phyloP scores from a whole-genome alignment of 441 rosid species.

The Mallotus japonicus region DNA sequence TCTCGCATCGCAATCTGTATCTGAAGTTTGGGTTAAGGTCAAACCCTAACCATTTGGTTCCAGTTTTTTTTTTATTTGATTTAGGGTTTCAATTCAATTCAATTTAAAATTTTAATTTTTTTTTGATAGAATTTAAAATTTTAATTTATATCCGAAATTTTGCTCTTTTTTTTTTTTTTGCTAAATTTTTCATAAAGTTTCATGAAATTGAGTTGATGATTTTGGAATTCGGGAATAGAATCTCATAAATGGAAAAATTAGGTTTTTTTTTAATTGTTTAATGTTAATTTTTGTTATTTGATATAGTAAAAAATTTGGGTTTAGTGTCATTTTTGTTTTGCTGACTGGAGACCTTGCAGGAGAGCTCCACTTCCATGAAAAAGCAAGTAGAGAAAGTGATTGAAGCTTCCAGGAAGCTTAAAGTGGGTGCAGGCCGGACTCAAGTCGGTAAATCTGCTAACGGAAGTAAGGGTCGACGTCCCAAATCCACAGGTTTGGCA shows the following conservation, averaged over 20 bases:
- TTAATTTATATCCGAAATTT: too few species aligned
- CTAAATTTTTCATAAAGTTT: not conserved
- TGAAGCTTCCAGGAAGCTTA: slow-evolving; percentile 23
- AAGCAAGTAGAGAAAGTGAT: slow-evolving; percentile 30
- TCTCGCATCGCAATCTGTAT: too few species aligned
- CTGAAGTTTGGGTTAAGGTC: not conserved
- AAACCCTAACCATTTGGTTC: not conserved
- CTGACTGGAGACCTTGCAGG: slow-evolving; percentile 14
- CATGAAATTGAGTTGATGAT: not conserved
- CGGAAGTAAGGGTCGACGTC: slow-evolving; percentile 20
- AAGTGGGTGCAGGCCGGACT: slow-evolving; percentile 13
- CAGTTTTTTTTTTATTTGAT: not conserved
- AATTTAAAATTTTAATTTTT: too few species aligned
- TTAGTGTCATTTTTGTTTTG: not conserved
- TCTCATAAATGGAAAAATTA: too few species aligned
- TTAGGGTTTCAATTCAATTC: too few species aligned
- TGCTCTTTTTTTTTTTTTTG: not conserved
- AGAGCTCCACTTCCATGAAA: slow-evolving; percentile 34
- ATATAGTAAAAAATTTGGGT: not conserved
- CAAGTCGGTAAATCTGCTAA: slow-evolving; percentile 30
- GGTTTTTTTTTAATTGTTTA: too few species aligned
- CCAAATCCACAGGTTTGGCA: slow-evolving; percentile 31
- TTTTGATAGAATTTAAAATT: too few species aligned
- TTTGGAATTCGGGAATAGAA: too few species aligned
- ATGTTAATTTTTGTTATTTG: not conserved